phyloP scores from a whole-genome alignment of 768 basidiomycete genomes.

The Hortiboletus campestris region DNA sequence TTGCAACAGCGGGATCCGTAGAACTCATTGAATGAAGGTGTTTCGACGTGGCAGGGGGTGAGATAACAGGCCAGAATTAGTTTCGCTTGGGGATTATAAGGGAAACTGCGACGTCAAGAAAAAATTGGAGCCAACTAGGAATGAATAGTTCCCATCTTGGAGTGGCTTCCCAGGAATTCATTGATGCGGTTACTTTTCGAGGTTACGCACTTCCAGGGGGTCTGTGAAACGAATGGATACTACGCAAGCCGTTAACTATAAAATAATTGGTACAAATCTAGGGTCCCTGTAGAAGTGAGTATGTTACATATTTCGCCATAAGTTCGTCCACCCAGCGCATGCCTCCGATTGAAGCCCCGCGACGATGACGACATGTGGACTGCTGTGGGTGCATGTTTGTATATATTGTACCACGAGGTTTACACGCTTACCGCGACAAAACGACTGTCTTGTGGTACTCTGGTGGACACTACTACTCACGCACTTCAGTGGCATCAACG shows the following conservation, averaged over 20 bases:
- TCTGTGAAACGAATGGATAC: not conserved
- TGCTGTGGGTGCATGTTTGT: conserved; percentile 8
- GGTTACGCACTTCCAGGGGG: not conserved
- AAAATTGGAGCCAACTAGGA: not conserved
- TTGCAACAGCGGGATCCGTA: not conserved
- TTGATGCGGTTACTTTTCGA: not conserved
- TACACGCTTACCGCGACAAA: not conserved
- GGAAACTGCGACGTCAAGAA: too few relatives aligned
- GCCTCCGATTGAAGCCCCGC: conserved; percentile 1
- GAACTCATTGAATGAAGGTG: not conserved
- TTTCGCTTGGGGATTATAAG: not conserved
- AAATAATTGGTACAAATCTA: too few relatives aligned
- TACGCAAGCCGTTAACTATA: not conserved
- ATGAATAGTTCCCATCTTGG: not conserved
- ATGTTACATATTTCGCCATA: too few relatives aligned
- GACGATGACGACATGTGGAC: not conserved
- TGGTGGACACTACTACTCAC: not conserved
- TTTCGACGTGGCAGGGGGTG: not conserved
- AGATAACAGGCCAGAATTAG: not conserved
- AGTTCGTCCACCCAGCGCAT: conserved; percentile 3
- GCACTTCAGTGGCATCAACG: not conserved
- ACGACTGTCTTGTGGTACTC: not conserved
- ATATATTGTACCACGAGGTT: conserved; percentile 8
- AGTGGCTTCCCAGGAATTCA: not conserved
- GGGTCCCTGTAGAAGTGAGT: too few relatives aligned